These are phyloP conservation scores for Saccharum hybrid DNA, from an alignment of 202 grass and related monocot species.

Conservation along the genomic window DNA sequence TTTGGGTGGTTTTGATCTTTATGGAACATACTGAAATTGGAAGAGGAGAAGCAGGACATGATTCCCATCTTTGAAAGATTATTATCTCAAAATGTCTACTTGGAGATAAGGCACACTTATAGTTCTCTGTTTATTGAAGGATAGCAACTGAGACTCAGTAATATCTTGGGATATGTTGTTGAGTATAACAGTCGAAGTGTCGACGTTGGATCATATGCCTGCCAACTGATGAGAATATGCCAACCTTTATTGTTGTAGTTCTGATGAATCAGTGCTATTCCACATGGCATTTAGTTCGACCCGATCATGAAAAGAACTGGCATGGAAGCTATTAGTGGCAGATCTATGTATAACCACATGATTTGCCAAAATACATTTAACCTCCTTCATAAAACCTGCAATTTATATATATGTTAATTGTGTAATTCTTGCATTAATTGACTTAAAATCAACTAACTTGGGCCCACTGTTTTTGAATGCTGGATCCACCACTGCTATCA, in stretches of 20 bases:
- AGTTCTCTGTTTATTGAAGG: slow-evolving; percentile 18
- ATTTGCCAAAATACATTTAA: no score
- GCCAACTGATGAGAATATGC: slow-evolving; percentile 1
- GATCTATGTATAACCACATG: no score
- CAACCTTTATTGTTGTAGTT: slow-evolving; percentile 31
- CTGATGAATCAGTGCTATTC: background rate
- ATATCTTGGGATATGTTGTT: slow-evolving; percentile 7
- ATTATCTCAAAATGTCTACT: background rate
- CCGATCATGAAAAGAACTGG: slow-evolving; percentile 8
- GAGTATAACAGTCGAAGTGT: background rate
- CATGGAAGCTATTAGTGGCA: background rate
- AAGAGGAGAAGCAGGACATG: background rate
- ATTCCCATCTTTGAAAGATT: background rate
- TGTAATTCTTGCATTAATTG: no score
- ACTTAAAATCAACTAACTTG: no score
- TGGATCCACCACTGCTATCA: no score
- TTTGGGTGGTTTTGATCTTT: background rate
- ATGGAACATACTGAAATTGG: background rate
- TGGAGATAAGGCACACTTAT: background rate
- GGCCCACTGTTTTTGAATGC: no score
- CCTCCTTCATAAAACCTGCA: no score
- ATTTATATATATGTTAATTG: no score
- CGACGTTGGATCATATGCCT: slow-evolving; percentile 8
- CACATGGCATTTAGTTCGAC: background rate
- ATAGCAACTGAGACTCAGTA: background rate